phyloP scores from a whole-genome alignment of 75 land plant genomes.

The Pseudotsuga menziesii region DNA sequence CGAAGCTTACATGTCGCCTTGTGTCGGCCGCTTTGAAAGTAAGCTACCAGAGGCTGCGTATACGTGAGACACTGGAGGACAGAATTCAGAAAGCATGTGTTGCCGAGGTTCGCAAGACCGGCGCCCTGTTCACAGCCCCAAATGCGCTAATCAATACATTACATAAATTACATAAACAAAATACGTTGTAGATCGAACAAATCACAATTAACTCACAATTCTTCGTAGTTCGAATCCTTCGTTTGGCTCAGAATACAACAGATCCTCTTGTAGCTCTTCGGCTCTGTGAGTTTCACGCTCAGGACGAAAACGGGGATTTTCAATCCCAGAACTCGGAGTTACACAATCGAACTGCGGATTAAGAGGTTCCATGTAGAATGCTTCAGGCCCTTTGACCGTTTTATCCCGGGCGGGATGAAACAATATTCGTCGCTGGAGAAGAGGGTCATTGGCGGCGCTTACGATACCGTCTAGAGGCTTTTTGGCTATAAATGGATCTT shows the following conservation, averaged over 20 bases:
- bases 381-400: background rate
- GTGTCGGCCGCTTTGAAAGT: conserved; percentile 77
- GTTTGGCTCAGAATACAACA: conserved; percentile 21
- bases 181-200: background rate
- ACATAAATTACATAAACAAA: no score
- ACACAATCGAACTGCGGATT: conserved; percentile 28
- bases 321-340: background rate
- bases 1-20: conserved; percentile 51
- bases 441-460: background rate
- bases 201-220: background rate
- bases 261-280: conserved; percentile 15
- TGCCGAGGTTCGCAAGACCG: conserved; percentile 84
- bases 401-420: conserved; percentile 40
- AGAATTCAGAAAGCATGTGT: conserved; percentile 88
- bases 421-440: conserved; percentile 39
- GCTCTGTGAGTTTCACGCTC: background rate
- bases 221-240: no score
- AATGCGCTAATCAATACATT: background rate
- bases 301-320: background rate
- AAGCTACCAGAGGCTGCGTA: conserved; percentile 81
- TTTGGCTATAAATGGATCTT: background rate
- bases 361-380: conserved; percentile 43
- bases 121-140: conserved; percentile 59
- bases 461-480: background rate
- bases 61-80: conserved; percentile 91